A percentile compares a stretch with the other conserved stretches of the same genome.
Conservation (phyloP, 345 rosid species). For the Schrenkiella parvula region DNA sequence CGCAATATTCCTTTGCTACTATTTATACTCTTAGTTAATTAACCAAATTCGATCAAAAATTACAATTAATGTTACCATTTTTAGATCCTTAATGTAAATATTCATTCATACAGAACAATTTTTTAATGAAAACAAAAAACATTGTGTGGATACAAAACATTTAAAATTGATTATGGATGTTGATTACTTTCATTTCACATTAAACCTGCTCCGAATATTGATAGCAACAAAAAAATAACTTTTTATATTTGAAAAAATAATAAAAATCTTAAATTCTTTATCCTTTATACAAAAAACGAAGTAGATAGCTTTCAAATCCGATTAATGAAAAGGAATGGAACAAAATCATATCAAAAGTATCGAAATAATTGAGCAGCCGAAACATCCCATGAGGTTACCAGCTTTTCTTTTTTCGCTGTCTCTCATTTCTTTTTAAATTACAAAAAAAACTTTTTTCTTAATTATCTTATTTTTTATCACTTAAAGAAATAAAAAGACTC, state of each 20-base stretch:
- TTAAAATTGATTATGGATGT: neutral
- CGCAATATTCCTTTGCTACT: no score
- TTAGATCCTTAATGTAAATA: neutral
- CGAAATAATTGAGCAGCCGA: slow-evolving; percentile 28
- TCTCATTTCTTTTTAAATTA: slow-evolving; percentile 24
- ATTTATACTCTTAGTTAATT: no score
- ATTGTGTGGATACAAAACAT: neutral
- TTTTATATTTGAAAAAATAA: neutral
- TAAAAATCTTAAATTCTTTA: neutral
- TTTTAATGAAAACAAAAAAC: no score
- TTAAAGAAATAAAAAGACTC: neutral
- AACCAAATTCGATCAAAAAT: no score
- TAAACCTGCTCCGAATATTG: neutral
- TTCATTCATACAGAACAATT: neutral
- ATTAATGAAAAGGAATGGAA: slow-evolving; percentile 30
- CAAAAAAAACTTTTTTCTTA: neutral
- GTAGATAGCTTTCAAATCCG: slow-evolving; percentile 30
- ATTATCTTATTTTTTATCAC: neutral
- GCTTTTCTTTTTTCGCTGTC: slow-evolving; percentile 28
- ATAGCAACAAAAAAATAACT: neutral
- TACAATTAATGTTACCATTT: no score
- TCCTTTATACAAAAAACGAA: slow-evolving; percentile 14
- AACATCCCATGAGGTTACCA: slow-evolving; percentile 38
- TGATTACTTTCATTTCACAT: neutral
- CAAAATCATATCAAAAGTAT: slow-evolving; percentile 33